Conservation (phyloP, 2,329 filamentous ascomycete species). For the Cytospora schulzeri region DNA sequence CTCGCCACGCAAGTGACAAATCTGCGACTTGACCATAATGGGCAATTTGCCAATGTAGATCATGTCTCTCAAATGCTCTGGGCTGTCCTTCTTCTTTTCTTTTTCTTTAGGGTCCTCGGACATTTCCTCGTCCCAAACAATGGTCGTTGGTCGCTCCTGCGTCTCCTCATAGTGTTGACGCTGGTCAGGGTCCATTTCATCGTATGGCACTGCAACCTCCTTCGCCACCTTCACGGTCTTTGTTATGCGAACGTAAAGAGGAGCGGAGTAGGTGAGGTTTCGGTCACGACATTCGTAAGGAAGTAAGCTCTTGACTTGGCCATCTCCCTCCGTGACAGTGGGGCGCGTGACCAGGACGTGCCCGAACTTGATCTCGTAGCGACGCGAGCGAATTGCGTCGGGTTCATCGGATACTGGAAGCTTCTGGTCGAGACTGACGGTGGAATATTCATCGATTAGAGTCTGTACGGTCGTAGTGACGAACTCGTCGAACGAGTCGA, state of each 20-base stretch:
- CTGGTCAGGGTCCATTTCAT: conserved; percentile 70
- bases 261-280: conserved; percentile 92
- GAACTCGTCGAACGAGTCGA: conserved; percentile 98
- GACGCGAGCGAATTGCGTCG: conserved; percentile 79
- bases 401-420: conserved; percentile 76
- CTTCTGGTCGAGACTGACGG: conserved; percentile 91
- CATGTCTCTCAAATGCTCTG: conserved; percentile 65
- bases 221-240: conserved; percentile 83
- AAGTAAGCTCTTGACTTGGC: conserved; percentile 79
- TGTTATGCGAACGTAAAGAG: conserved; percentile 85
- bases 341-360: conserved; percentile 86
- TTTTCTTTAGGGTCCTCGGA: conserved; percentile 52
- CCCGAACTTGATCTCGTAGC: conserved; percentile 95
- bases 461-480: conserved; percentile 92
- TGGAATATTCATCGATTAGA: conserved; percentile 87
- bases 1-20: conserved; percentile 84
- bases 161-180: conserved; percentile 56
- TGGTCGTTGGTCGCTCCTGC: conserved; percentile 58
- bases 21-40: conserved; percentile 97
- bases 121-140: conserved; percentile 64
- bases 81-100: conserved; percentile 50
- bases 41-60: conserved; percentile 95
- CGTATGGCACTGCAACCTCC: conserved; percentile 67
- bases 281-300: conserved; percentile 95
- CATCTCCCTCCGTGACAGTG: conserved; percentile 90